phyloP scores from a whole-genome alignment of 2,329 filamentous ascomycete species.

The Aureobasidium musti region DNA sequence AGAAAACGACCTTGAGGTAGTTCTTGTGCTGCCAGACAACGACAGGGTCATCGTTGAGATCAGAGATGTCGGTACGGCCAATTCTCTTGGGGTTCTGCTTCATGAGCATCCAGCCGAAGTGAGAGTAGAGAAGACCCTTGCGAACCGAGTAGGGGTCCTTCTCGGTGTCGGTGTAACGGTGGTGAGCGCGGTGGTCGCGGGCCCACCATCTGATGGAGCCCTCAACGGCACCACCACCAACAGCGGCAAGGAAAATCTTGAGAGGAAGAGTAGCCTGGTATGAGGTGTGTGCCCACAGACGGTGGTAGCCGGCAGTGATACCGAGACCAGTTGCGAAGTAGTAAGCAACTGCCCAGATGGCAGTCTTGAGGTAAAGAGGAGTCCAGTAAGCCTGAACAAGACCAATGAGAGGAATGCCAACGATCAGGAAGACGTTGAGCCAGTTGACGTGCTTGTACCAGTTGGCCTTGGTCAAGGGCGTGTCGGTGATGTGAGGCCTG shows the following conservation, averaged over 20 bases:
- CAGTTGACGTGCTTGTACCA: constrained; percentile 95
- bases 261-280: constrained; percentile 77
- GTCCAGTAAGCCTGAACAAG: constrained; percentile 76
- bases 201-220: constrained; percentile 90
- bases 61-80: constrained; percentile 83
- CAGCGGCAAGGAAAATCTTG: constrained; percentile 77
- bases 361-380: constrained; percentile 70
- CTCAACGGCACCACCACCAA: constrained; percentile 80
- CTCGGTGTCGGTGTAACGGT: constrained; percentile 89
- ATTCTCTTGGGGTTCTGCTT: constrained; percentile 91
- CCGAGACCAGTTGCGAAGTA: constrained; percentile 70
- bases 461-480: constrained; percentile 76
- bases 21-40: constrained; percentile 87
- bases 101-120: constrained; percentile 89
- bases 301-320: constrained; percentile 65
- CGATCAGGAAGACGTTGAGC: constrained; percentile 81
- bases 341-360: constrained; percentile 71
- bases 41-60: constrained; percentile 81
- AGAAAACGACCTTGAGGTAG: constrained; percentile 76
- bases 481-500: constrained; percentile 76
- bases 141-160: constrained; percentile 90
- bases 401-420: constrained; percentile 73
- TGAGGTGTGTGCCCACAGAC: constrained; percentile 82
- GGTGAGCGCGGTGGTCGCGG: constrained; percentile 81
- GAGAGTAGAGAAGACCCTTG: constrained; percentile 82